A percentile compares a stretch with the other conserved stretches of the same genome.
phyloP scores from a whole-genome alignment of 108 stramenopile genomes.

The Cyclotella choctawhatcheeana region DNA sequence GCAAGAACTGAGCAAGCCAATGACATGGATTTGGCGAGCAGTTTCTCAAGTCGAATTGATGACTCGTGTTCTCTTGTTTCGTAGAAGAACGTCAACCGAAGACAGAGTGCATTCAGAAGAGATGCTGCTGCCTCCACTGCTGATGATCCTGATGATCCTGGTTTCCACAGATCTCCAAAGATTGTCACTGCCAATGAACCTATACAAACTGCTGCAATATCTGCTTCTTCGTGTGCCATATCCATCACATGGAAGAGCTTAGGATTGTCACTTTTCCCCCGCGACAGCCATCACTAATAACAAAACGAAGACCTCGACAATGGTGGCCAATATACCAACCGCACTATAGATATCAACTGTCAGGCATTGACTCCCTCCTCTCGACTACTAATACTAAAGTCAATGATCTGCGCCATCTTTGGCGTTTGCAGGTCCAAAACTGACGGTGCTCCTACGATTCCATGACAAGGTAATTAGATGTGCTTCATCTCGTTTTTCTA shows the following conservation, averaged over 20 bases:
- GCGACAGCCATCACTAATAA: too few species aligned
- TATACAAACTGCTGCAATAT: slow-evolving; percentile 37
- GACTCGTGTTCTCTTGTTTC: slow-evolving; percentile 31
- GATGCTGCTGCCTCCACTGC: slow-evolving; percentile 61
- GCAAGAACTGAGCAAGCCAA: slow-evolving; percentile 56
- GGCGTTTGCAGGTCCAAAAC: too few species aligned
- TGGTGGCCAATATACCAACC: too few species aligned
- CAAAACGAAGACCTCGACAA: too few species aligned
- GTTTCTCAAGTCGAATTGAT: slow-evolving; percentile 24
- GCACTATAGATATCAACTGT: too few species aligned
- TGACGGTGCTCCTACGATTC: too few species aligned
- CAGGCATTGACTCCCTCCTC: too few species aligned
- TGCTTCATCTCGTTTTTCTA: too few species aligned
- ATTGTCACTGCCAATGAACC: slow-evolving; percentile 51
- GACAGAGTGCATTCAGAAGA: slow-evolving; percentile 62
- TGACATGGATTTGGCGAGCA: slow-evolving; percentile 47
- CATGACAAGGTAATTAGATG: too few species aligned
- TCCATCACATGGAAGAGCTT: slow-evolving; percentile 49
- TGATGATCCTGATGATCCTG: slow-evolving; percentile 45
- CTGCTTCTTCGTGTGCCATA: slow-evolving; percentile 27
- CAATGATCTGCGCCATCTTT: too few species aligned
- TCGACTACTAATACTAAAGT: too few species aligned
- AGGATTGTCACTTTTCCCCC: too few species aligned
- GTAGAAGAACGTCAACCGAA: slow-evolving; percentile 55
- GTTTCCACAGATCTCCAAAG: slow-evolving; percentile 31